These are phyloP conservation scores for Phytopythium oedochilum DNA, from an alignment of 352 stramenopile genomes.

Conservation along the genomic window DNA sequence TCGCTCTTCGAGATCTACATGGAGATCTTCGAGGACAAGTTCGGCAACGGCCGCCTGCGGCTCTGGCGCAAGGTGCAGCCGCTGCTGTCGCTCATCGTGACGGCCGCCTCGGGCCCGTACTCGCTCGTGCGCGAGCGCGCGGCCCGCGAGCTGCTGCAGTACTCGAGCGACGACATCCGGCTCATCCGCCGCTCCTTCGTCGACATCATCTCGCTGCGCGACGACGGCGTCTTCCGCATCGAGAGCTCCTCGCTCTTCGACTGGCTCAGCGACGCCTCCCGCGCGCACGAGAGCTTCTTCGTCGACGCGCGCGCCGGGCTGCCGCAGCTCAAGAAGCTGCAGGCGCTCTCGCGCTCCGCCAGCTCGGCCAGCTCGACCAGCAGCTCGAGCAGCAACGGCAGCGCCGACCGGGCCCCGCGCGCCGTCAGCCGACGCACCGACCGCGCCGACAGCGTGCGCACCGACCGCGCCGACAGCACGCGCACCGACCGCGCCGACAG, in stretches of 20 bases:
- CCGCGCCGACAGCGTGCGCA: too few relatives aligned
- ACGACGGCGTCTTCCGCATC: constrained; percentile 65
- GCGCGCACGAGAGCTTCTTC: constrained; percentile 59
- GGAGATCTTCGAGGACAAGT: constrained; percentile 88
- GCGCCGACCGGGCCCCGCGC: not conserved
- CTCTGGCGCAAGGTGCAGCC: constrained; percentile 77
- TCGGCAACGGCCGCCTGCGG: constrained; percentile 62
- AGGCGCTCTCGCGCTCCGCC: constrained; percentile 13
- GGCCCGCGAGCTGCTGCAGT: constrained; percentile 49
- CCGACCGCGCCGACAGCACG: too few relatives aligned
- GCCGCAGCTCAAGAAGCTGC: constrained; percentile 34
- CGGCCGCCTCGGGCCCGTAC: constrained; percentile 63
- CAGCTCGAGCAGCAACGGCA: not conserved
- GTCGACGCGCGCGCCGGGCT: constrained; percentile 49
- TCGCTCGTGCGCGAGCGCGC: constrained; percentile 65
- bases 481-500: too few relatives aligned
- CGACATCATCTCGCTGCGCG: constrained; percentile 60
- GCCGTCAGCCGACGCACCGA: constrained; percentile 13
- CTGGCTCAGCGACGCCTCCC: constrained; percentile 55
- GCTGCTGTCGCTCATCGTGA: constrained; percentile 66
- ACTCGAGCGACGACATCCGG: constrained; percentile 57
- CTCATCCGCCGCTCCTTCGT: constrained; percentile 71
- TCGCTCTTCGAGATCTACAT: constrained; percentile 80
- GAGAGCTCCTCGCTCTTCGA: constrained; percentile 63
- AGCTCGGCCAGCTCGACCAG: constrained; percentile 10